Percentiles rank a stretch among this genome's conserved stretches.
phyloP scores from a whole-genome alignment of 2,329 filamentous ascomycete species.

The Neopestalotiopsis rosae region DNA sequence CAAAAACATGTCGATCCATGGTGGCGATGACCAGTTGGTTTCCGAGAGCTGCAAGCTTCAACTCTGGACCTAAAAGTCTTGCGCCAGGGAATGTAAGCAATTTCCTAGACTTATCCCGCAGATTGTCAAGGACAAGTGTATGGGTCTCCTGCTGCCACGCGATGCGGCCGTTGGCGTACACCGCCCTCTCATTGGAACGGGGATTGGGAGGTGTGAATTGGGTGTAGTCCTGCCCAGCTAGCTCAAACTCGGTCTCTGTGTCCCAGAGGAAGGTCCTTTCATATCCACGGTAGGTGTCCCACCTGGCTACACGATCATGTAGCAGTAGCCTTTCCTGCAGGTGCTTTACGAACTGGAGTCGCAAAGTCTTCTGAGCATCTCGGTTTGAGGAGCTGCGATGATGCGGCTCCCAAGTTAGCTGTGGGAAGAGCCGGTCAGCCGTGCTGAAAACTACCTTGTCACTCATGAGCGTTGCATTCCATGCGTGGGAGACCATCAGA shows the following conservation, averaged over 20 bases:
- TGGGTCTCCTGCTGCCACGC: constrained; percentile 12
- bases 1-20: constrained; percentile 11
- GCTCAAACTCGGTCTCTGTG: constrained; percentile 2
- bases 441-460: constrained; percentile 12
- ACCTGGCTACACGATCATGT: not conserved
- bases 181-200: not conserved
- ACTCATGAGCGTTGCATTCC: constrained; percentile 9
- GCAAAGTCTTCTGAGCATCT: not conserved
- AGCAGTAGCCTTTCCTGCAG: not conserved
- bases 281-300: not conserved
- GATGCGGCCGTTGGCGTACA: constrained; percentile 14
- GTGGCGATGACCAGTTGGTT: constrained; percentile 12
- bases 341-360: not conserved
- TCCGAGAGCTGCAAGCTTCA: constrained; percentile 5
- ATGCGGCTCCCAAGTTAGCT: not conserved
- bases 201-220: not conserved
- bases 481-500: not conserved
- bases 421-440: constrained; percentile 13
- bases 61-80: not conserved
- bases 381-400: too few relatives aligned
- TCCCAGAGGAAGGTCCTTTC: constrained; percentile 3
- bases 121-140: constrained; percentile 9
- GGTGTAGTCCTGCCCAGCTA: constrained; percentile 5
- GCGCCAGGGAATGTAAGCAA: constrained; percentile 3
- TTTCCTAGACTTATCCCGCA: not conserved